Conservation (phyloP, 2,329 filamentous ascomycete genomes). For the Pestalotiopsis sp. region DNA sequence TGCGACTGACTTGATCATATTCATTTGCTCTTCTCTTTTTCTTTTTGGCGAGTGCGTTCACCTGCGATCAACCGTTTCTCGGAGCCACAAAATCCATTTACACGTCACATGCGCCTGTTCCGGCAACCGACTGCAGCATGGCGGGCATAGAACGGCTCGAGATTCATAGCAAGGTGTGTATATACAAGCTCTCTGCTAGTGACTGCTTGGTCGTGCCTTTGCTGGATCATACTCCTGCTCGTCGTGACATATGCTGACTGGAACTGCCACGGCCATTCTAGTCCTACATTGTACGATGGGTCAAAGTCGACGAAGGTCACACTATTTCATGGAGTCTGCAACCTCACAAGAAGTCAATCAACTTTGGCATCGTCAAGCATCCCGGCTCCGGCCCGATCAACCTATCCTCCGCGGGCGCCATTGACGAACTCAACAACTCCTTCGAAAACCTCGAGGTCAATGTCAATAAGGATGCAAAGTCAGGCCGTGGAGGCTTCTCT, state of each 20-base stretch:
- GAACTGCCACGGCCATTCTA: constrained; percentile 37
- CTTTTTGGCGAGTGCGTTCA: background rate
- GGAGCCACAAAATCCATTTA: background rate
- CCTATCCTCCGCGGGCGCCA: constrained; percentile 40
- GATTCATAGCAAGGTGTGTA: constrained; percentile 90
- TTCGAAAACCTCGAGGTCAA: constrained; percentile 47
- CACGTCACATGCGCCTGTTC: background rate
- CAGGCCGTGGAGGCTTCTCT: constrained; percentile 42
- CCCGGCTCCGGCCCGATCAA: constrained; percentile 70
- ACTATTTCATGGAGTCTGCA: constrained; percentile 98
- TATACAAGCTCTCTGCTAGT: constrained; percentile 1
- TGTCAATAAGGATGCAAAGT: constrained; percentile 39
- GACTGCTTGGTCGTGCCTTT: background rate
- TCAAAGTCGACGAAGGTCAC: constrained; percentile 85
- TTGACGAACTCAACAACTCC: constrained; percentile 46
- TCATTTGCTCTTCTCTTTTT: background rate
- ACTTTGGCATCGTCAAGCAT: constrained; percentile 98
- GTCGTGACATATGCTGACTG: background rate
- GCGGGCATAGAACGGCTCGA: constrained; percentile 95
- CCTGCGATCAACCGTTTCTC: background rate
- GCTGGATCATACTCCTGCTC: background rate
- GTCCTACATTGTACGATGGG: constrained; percentile 99
- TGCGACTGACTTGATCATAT: background rate
- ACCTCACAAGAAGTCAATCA: constrained; percentile 97
- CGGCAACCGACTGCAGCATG: constrained; percentile 54